phyloP scores from a whole-genome alignment of 1,139 yeast genomes.

The Scheffersomyces cryptocercus region DNA sequence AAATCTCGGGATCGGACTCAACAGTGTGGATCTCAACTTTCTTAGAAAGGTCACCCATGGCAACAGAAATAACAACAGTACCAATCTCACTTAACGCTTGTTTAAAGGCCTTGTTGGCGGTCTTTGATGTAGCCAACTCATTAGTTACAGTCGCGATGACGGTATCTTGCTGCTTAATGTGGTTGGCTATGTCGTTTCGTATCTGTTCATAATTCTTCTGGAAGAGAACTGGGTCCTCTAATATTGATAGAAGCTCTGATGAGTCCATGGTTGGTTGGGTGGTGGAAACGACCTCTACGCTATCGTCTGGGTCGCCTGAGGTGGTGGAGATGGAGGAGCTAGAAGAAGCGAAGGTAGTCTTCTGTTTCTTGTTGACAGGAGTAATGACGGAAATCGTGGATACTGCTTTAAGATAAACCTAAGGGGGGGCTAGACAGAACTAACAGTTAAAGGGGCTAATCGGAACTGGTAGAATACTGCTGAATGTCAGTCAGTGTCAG shows the following conservation, averaged over 20 bases:
- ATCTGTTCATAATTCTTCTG: slow-evolving; percentile 29
- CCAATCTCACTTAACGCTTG: slow-evolving; percentile 78
- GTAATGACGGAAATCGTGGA: slow-evolving; percentile 8
- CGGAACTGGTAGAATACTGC: no score
- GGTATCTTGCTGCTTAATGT: slow-evolving; percentile 34
- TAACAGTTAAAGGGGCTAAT: no score
- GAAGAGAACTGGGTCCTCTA: slow-evolving; percentile 43
- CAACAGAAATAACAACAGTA: slow-evolving; percentile 79
- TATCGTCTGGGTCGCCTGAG: background rate
- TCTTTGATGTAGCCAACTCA: slow-evolving; percentile 54
- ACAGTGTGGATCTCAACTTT: slow-evolving; percentile 72
- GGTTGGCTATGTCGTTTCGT: slow-evolving; percentile 34
- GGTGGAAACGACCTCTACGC: slow-evolving; percentile 2
- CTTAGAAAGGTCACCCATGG: slow-evolving; percentile 81
- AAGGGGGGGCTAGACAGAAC: no score
- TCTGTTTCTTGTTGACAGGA: slow-evolving; percentile 10
- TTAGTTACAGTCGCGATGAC: slow-evolving; percentile 29
- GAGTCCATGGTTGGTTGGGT: slow-evolving; percentile 28
- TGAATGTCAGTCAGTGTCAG: no score
- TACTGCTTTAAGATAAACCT: no score
- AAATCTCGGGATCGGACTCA: slow-evolving; percentile 73
- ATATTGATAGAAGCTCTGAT: slow-evolving; percentile 33
- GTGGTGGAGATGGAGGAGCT: background rate
- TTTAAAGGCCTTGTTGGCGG: slow-evolving; percentile 74
- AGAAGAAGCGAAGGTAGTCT: background rate